These are phyloP conservation scores for Moricandia moricandioides DNA, from an alignment of 345 rosid species.

Conservation along the genomic window DNA sequence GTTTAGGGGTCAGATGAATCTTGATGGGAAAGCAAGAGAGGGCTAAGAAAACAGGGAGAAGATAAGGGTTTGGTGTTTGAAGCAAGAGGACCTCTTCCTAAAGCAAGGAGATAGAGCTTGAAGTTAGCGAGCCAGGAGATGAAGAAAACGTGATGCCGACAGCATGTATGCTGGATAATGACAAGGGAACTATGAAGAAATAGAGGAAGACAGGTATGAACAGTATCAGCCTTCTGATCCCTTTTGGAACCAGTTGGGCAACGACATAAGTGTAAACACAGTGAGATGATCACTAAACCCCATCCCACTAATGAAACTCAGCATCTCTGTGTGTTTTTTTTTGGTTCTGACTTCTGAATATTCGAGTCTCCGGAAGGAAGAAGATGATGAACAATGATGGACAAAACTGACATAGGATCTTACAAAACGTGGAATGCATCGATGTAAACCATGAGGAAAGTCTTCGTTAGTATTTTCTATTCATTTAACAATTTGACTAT, in stretches of 20 bases:
- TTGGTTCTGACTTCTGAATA: background rate
- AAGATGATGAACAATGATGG: background rate
- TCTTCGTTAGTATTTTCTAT: background rate
- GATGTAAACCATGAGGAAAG: background rate
- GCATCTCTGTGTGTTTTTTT: slow-evolving; percentile 37
- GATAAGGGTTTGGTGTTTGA: slow-evolving; percentile 32
- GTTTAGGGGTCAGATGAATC: slow-evolving; percentile 30
- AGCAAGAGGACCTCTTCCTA: slow-evolving; percentile 44
- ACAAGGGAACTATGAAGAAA: slow-evolving; percentile 46
- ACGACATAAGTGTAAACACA: slow-evolving; percentile 39
- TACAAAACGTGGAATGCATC: background rate
- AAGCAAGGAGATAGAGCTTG: slow-evolving; percentile 56
- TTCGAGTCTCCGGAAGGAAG: background rate
- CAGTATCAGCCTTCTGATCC: slow-evolving; percentile 36
- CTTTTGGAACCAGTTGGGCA: slow-evolving; percentile 33
- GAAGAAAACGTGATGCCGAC: slow-evolving; percentile 43
- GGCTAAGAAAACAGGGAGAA: slow-evolving; percentile 43
- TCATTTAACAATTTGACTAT: slow-evolving; percentile 11
- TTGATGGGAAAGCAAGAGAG: slow-evolving; percentile 64
- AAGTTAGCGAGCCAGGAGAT: slow-evolving; percentile 58
- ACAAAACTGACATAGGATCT: background rate
- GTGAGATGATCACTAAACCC: slow-evolving; percentile 31
- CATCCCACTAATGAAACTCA: slow-evolving; percentile 39
- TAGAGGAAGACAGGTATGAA: slow-evolving; percentile 37
- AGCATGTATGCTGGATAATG: slow-evolving; percentile 30